Conservation (phyloP, 140 eudicot genomes). For the Bidens hawaiensis region DNA sequence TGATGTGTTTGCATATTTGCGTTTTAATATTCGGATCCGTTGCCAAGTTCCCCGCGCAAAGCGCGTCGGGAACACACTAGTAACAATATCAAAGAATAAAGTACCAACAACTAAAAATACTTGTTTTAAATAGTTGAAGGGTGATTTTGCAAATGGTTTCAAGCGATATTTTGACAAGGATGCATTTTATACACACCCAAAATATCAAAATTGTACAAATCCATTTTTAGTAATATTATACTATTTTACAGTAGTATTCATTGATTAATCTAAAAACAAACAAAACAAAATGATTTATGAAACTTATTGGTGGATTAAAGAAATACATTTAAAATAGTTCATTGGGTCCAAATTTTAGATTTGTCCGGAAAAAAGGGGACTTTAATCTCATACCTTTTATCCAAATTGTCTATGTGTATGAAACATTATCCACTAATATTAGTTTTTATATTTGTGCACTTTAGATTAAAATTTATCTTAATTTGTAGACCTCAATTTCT, state of each 20-base stretch:
- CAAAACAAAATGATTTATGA: not conserved
- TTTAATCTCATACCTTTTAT: constrained; percentile 11
- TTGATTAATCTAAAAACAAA: not conserved
- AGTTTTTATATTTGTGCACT: constrained; percentile 4
- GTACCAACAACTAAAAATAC: not conserved
- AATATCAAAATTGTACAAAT: not conserved
- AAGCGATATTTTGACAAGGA: constrained; percentile 15
- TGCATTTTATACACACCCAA: not conserved
- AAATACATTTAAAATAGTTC: not conserved
- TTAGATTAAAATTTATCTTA: not conserved
- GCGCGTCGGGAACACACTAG: too few relatives aligned
- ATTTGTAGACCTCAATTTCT: constrained; percentile 3
- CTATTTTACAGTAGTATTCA: not conserved
- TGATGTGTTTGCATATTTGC: too few relatives aligned
- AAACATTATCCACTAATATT: constrained; percentile 17
- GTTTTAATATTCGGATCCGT: too few relatives aligned
- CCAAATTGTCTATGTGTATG: constrained; percentile 12
- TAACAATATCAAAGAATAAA: not conserved
- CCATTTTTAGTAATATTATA: not conserved
- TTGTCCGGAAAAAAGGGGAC: constrained; percentile 5
- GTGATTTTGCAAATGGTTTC: not conserved
- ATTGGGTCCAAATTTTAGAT: constrained; percentile 7
- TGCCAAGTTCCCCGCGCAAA: too few relatives aligned
- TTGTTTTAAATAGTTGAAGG: constrained; percentile 10
- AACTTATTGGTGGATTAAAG: not conserved